These are phyloP conservation scores for Kluyveromyces starmeri DNA, from an alignment of 805 yeast genomes.

Conservation along the genomic window DNA sequence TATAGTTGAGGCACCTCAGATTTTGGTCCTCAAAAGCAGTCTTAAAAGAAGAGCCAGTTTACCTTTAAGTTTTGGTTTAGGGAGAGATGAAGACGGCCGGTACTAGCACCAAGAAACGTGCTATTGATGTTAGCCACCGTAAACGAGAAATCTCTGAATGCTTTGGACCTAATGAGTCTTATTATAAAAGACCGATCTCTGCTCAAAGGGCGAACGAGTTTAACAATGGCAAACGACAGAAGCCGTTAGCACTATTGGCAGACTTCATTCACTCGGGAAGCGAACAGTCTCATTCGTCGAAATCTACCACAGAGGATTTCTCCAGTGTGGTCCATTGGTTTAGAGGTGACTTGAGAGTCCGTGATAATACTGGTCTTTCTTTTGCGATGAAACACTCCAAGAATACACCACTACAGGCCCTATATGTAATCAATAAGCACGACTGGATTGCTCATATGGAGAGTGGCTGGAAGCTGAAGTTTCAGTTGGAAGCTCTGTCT, in stretches of 20 bases:
- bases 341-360: constrained; percentile 36
- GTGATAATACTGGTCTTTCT: constrained; percentile 36
- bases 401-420: constrained; percentile 15
- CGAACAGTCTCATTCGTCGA: not conserved
- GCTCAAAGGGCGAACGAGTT: constrained; percentile 14
- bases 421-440: constrained; percentile 35
- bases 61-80: too few species aligned
- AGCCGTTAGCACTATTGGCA: constrained; percentile 13
- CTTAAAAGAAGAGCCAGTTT: too few species aligned
- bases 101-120: too few species aligned
- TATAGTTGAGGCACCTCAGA: too few species aligned
- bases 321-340: constrained; percentile 37
- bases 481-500: constrained; percentile 30
- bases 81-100: too few species aligned
- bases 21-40: too few species aligned
- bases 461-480: constrained; percentile 35
- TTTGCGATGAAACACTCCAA: constrained; percentile 27
- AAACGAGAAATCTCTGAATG: constrained; percentile 8
- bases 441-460: constrained; percentile 36
- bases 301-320: constrained; percentile 3
- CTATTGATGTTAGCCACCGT: too few species aligned
- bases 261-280: constrained; percentile 3
- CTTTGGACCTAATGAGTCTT: constrained; percentile 9
- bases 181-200: constrained; percentile 15
- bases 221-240: constrained; percentile 13